Evolutionary conservation across 257 asterid species (phyloP).

Genomic region (Solanum clarkiae): DNA sequence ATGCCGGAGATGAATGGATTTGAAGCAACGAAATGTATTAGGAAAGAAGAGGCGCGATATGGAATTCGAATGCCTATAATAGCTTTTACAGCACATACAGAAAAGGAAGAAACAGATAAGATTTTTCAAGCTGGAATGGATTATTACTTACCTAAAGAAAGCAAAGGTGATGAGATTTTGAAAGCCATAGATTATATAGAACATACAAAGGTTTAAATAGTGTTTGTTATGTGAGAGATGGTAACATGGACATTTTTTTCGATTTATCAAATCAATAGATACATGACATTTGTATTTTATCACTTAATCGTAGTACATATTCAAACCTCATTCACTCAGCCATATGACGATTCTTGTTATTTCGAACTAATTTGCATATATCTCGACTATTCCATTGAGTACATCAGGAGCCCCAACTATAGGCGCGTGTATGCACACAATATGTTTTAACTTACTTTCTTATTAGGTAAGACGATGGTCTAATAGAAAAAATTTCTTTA

Average conservation of each 20-base stretch:
- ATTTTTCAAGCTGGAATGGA: constrained; percentile 59
- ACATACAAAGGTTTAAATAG: not conserved
- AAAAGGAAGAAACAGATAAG: constrained; percentile 25
- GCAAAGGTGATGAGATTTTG: constrained; percentile 10
- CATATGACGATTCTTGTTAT: too few relatives aligned
- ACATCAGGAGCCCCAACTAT: not conserved
- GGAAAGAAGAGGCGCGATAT: constrained; percentile 35
- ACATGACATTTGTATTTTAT: not conserved
- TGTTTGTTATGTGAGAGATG: not conserved
- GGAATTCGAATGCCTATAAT: constrained; percentile 44
- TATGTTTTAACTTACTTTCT: not conserved
- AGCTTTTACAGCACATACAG: constrained; percentile 62
- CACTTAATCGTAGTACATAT: not conserved
- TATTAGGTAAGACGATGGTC: not conserved
- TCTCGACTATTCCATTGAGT: too few relatives aligned
- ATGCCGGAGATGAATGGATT: constrained; percentile 72
- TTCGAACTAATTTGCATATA: too few relatives aligned
- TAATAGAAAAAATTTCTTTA: not conserved
- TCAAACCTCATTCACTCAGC: too few relatives aligned
- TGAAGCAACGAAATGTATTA: constrained; percentile 49
- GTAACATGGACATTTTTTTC: too few relatives aligned
- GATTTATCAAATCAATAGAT: not conserved
- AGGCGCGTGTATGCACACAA: not conserved
- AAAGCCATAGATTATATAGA: constrained; percentile 6
- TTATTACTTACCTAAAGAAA: constrained; percentile 15